Conservation (phyloP, 805 yeast genomes). For the Middelhovenomyces tepae region DNA sequence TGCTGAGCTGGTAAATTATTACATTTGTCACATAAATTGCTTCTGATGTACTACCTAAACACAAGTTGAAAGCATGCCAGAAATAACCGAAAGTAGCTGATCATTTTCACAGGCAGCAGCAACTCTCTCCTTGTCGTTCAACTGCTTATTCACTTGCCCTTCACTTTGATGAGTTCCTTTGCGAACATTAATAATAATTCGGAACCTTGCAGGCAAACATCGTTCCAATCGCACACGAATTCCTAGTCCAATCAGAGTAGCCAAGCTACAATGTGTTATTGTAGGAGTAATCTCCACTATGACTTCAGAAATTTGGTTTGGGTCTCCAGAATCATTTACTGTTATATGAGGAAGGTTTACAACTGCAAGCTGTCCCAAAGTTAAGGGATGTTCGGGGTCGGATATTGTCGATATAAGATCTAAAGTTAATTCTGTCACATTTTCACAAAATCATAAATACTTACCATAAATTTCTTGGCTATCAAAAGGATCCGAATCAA, state of each 20-base stretch:
- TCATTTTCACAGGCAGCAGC: conserved; percentile 98
- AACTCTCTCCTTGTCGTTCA: conserved; percentile 94
- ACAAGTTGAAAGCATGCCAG: conserved; percentile 85
- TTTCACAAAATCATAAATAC: conserved; percentile 10
- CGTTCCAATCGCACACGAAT: conserved; percentile 87
- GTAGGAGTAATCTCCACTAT: conserved; percentile 88
- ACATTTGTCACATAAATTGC: no score
- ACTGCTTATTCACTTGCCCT: conserved; percentile 89
- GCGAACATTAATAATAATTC: conserved; percentile 71
- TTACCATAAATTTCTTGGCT: conserved; percentile 86
- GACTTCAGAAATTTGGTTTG: conserved; percentile 58
- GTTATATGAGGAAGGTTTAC: conserved; percentile 76
- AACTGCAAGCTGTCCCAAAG: conserved; percentile 89
- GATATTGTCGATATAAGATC: conserved; percentile 76
- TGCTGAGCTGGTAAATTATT: no score
- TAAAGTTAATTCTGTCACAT: no score
- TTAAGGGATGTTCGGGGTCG: conserved; percentile 96
- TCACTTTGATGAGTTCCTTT: conserved; percentile 96
- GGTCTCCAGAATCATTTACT: conserved; percentile 50
- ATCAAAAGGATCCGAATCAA: conserved; percentile 55
- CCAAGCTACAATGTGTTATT: conserved; percentile 93
- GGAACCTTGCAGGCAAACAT: conserved; percentile 73
- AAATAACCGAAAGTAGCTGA: conserved; percentile 80
- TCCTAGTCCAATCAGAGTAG: conserved; percentile 92
- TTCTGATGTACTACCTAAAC: no score